phyloP scores from a whole-genome alignment of 352 stramenopile genomes.

The Phytophthora constricta region DNA sequence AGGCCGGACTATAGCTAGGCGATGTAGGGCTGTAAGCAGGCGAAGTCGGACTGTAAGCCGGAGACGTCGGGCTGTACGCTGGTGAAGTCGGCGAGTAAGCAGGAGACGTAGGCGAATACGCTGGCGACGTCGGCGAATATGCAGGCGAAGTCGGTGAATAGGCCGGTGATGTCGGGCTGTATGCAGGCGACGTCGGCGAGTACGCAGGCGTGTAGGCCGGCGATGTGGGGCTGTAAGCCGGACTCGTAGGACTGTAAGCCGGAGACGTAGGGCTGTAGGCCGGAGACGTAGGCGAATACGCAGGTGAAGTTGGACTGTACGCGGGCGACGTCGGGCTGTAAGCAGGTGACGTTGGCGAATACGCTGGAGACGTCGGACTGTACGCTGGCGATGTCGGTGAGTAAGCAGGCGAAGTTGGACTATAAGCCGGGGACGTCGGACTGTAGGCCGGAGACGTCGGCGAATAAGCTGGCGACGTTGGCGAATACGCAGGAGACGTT shows the following conservation, averaged over 20 bases:
- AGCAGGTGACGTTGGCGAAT: conserved; percentile 69
- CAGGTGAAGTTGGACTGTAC: conserved; percentile 74
- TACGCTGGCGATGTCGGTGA: conserved; percentile 71
- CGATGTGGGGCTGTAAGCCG: conserved; percentile 77
- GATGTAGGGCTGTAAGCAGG: conserved; percentile 78
- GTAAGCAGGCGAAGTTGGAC: conserved; percentile 69
- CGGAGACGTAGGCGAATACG: conserved; percentile 71
- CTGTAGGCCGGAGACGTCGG: conserved; percentile 52
- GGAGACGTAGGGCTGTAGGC: conserved; percentile 79
- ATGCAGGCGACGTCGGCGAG: conserved; percentile 65
- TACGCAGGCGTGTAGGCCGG: conserved; percentile 90
- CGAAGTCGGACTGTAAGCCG: conserved; percentile 80
- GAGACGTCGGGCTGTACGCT: conserved; percentile 74
- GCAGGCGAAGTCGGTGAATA: conserved; percentile 75
- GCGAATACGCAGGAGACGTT: conserved; percentile 75
- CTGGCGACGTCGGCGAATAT: conserved; percentile 72
- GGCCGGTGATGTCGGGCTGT: conserved; percentile 66
- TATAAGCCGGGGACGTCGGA: conserved; percentile 67
- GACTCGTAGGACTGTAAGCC: conserved; percentile 86
- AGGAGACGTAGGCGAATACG: conserved; percentile 68
- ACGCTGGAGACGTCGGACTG: conserved; percentile 62
- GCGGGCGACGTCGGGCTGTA: conserved; percentile 68
- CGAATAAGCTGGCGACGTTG: conserved; percentile 73
- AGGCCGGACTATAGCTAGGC: conserved; percentile 80
- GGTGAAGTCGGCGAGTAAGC: conserved; percentile 74